Evolutionary conservation across 2,329 filamentous ascomycete genomes (phyloP), one percentile per base, ranked within the genome.

Genomic region (Leptosphaerulina australis): DNA sequence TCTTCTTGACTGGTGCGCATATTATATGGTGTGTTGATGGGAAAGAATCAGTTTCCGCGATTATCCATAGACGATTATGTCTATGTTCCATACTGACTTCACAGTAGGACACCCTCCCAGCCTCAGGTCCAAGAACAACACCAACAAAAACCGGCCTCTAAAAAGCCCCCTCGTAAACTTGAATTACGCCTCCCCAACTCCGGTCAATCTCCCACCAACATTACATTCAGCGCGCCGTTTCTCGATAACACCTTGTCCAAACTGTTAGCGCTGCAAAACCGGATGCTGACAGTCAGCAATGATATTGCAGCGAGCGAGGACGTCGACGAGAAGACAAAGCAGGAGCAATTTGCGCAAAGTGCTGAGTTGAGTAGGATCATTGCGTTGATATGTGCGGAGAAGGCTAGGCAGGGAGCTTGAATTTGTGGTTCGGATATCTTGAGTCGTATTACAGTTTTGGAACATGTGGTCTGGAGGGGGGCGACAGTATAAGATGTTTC

Each of bases 161-260:
- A 72, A 51, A 77, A 75, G 66, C 68, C 68, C 3, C 78, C 78
- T 3, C 71, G 78, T 26, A 80, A 80, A 58, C 75, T 80, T 35
- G 78, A 80, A 50, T 77, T 80, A 70, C 70, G 78, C 15, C 70
- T 80, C 4, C 73, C 72, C 22, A 69, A 67, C 44, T 60, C 66
- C 12, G 63, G 65, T 30, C 45, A 57, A 12, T 71, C 69, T 7
- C 67, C 69, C 7, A 69, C 70, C 18, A 72, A 71, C 46, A 69
- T 80, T 52, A 75, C 75, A 26, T 80, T 80, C 68, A 78, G 75
- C n/a, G 77, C 78, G 1, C 77, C 78, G 0, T 80, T 80, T 70
- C 75, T 80, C 43, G 78, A 80, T 69, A 80, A 80, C 62, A 79
- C 77, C 4, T 71, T 80, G 1, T 69, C 75, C 44, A 80, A 80